Conservation (phyloP, 1,284 basidiomycete species). For the Moniliophthora roreri region DNA sequence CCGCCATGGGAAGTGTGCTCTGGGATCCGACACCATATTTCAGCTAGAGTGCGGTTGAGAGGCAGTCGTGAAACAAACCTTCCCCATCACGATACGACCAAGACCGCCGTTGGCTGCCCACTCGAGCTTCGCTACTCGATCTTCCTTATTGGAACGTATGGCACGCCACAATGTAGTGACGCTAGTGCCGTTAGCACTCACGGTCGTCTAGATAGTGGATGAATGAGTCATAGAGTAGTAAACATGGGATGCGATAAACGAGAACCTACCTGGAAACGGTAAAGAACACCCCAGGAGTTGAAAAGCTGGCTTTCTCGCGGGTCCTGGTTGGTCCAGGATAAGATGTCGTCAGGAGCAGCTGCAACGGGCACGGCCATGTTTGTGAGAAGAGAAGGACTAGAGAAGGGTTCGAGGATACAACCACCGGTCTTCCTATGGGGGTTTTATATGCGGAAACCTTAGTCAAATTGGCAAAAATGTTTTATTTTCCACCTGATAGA, state of each 20-base stretch:
- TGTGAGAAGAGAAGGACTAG: constrained; percentile 27
- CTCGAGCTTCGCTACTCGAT: constrained; percentile 81
- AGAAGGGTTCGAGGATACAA: constrained; percentile 24
- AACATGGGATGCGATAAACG: constrained; percentile 16
- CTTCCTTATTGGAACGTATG: constrained; percentile 78
- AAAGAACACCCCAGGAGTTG: constrained; percentile 75
- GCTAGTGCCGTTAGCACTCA: constrained; percentile 59
- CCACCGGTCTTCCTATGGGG: constrained; percentile 25
- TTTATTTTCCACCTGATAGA: constrained; percentile 47
- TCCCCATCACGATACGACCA: constrained; percentile 79
- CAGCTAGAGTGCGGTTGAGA: constrained; percentile 13
- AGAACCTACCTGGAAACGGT: constrained; percentile 70
- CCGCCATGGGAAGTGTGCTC: constrained; percentile 77
- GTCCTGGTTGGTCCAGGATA: constrained; percentile 84
- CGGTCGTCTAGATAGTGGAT: constrained; percentile 51
- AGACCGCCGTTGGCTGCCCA: constrained; percentile 78
- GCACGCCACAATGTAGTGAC: constrained; percentile 75
- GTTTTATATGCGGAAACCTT: constrained; percentile 43
- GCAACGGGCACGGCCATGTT: constrained; percentile 52
- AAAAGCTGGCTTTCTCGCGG: constrained; percentile 79
- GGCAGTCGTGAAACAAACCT: constrained; percentile 42
- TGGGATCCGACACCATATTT: constrained; percentile 29
- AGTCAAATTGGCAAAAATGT: constrained; percentile 34
- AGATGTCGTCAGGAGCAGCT: constrained; percentile 61
- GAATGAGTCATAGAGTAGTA: constrained; percentile 20